phyloP scores from a whole-genome alignment of 352 stramenopile species.

The Globisporangium barbulae region DNA sequence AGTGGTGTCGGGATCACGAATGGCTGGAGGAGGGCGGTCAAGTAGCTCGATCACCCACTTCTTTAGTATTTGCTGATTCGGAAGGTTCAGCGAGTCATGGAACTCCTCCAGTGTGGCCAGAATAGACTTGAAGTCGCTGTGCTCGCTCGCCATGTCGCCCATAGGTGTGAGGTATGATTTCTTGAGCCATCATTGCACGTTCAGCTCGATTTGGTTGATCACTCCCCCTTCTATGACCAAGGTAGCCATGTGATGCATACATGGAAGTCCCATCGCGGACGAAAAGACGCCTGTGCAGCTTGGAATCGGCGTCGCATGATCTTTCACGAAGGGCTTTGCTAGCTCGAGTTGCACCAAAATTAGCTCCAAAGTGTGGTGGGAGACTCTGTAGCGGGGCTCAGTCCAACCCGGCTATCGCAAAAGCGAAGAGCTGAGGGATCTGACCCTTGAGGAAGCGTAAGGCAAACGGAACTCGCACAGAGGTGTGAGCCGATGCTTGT shows the following conservation, averaged over 20 bases:
- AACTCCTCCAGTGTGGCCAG: background rate
- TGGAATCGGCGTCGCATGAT: constrained; percentile 1
- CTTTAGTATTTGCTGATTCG: constrained; percentile 1
- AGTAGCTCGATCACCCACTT: background rate
- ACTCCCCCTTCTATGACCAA: background rate
- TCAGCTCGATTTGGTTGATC: background rate
- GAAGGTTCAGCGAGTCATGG: background rate
- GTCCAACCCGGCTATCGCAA: too few relatives aligned
- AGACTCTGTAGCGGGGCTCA: too few relatives aligned
- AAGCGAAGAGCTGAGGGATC: too few relatives aligned
- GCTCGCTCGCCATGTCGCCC: background rate
- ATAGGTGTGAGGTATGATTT: background rate
- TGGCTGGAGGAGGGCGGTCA: background rate
- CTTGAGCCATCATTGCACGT: background rate
- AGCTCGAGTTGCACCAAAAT: constrained; percentile 1
- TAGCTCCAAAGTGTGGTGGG: background rate
- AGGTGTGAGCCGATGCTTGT: too few relatives aligned
- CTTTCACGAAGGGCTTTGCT: background rate
- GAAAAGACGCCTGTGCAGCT: constrained; percentile 1
- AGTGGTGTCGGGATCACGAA: constrained; percentile 1
- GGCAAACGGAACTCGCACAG: too few relatives aligned
- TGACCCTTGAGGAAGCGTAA: too few relatives aligned
- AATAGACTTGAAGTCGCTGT: background rate
- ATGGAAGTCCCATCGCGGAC: background rate
- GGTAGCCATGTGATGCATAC: constrained; percentile 1